Evolutionary conservation across 75 land plant genomes (phyloP).

Genomic region (Selaginella tamariscina): DNA sequence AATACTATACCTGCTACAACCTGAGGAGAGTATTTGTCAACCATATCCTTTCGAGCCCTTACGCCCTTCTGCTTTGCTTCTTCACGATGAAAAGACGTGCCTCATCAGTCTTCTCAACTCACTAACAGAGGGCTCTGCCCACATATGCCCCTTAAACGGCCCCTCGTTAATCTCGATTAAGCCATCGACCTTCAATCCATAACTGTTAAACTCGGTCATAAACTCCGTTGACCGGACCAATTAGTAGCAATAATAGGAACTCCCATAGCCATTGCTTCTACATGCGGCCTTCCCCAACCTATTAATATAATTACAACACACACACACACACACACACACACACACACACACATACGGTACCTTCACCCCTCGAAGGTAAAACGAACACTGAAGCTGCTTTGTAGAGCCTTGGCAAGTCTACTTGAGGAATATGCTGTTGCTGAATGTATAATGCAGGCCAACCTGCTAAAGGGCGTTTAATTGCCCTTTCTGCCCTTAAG

Average conservation of each 20-base stretch:
- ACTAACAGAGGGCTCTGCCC: slow-evolving; percentile 58
- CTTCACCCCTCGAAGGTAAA: slow-evolving; percentile 76
- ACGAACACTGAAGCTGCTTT: slow-evolving; percentile 60
- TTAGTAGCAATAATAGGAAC: slow-evolving; percentile 77
- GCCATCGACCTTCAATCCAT: slow-evolving; percentile 44
- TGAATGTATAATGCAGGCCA: slow-evolving; percentile 54
- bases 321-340: no score
- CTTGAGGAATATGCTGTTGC: slow-evolving; percentile 49
- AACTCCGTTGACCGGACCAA: slow-evolving; percentile 92
- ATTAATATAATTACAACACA: no score
- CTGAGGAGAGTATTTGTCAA: slow-evolving; percentile 19
- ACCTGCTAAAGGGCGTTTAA: slow-evolving; percentile 38
- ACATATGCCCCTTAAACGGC: slow-evolving; percentile 59
- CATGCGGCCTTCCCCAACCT: slow-evolving; percentile 82
- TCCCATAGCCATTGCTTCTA: slow-evolving; percentile 86
- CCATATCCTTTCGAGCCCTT: slow-evolving; percentile 58
- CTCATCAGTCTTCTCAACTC: slow-evolving; percentile 40
- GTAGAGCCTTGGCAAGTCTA: slow-evolving; percentile 49
- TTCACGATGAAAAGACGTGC: slow-evolving; percentile 32
- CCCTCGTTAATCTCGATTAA: slow-evolving; percentile 61
- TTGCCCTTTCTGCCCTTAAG: neutral
- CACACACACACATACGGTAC: no score
- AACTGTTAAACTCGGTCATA: slow-evolving; percentile 52
- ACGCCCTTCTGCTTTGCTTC: slow-evolving; percentile 52
- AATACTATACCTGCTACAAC: no score